Evolutionary conservation across 768 basidiomycete species (phyloP).

Genomic region (Rhizopogon vesiculosus): DNA sequence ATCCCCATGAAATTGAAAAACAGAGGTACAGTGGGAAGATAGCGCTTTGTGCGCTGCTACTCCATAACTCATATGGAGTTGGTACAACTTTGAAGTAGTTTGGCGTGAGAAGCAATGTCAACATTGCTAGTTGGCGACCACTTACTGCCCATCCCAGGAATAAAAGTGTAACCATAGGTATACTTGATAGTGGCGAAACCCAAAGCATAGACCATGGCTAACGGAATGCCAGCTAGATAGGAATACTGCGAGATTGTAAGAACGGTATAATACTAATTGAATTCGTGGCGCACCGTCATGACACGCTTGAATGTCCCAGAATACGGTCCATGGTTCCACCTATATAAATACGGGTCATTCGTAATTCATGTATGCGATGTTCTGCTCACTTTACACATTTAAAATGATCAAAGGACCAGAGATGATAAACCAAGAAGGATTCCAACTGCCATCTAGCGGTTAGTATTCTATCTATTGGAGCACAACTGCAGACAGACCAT

Average conservation of each 20-base stretch:
- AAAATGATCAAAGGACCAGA: constrained; percentile 81
- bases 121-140: constrained; percentile 5
- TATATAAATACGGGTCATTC: constrained; percentile 17
- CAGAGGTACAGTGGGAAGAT: constrained; percentile 64
- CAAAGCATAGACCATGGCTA: constrained; percentile 51
- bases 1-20: constrained; percentile 63
- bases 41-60: constrained; percentile 33
- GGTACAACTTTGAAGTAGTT: constrained; percentile 46
- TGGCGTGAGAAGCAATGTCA: neutral
- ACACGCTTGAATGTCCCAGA: constrained; percentile 79
- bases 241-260: constrained; percentile 49
- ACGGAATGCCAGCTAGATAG: constrained; percentile 60
- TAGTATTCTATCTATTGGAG: neutral
- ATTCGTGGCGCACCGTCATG: constrained; percentile 63
- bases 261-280: neutral
- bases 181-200: constrained; percentile 76
- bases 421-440: constrained; percentile 61
- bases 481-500: constrained; percentile 36
- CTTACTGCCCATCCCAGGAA: constrained; percentile 49
- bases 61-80: constrained; percentile 60
- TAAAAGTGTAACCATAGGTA: constrained; percentile 50
- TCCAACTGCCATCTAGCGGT: constrained; percentile 38
- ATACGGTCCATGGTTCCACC: constrained; percentile 64
- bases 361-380: neutral
- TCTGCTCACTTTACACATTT: constrained; percentile 56